These are phyloP conservation scores for Pseudopediastrum boryanum DNA, from an alignment of 139 green algal species.

Conservation along the genomic window DNA sequence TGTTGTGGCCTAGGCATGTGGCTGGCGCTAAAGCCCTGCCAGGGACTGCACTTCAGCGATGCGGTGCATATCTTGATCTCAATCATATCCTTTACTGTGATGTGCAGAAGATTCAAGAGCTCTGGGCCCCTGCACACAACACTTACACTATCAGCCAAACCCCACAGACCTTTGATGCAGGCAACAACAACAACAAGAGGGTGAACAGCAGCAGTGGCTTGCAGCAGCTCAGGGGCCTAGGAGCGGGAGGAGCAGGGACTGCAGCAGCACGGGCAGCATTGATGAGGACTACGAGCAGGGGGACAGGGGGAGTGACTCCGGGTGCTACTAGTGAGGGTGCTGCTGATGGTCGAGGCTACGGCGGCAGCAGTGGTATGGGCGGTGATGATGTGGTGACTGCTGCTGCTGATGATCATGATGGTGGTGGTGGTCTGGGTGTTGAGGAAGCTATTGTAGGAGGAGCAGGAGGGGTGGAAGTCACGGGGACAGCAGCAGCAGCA, in stretches of 20 bases:
- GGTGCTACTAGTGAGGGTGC: no score
- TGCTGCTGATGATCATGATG: neutral
- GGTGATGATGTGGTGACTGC: neutral
- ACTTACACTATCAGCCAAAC: conserved; percentile 62
- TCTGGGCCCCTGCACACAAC: conserved; percentile 69
- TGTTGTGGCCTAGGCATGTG: no score
- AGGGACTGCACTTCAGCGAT: no score
- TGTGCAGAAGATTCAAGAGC: conserved; percentile 54
- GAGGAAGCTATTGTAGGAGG: neutral
- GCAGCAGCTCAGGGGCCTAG: neutral
- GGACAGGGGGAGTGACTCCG: no score
- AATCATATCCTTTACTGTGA: no score
- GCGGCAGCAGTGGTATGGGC: neutral
- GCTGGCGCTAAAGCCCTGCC: no score
- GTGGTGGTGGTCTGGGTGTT: neutral
- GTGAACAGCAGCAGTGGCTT: neutral
- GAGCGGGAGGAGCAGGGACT: neutral
- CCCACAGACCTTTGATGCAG: neutral
- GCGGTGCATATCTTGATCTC: no score
- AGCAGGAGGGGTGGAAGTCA: neutral
- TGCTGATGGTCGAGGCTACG: neutral
- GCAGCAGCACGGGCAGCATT: neutral
- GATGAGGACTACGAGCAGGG: no score
- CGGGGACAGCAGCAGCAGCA: conserved; percentile 6
- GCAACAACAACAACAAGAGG: neutral